Base-by-base conservation (phyloP, 2,329 filamentous ascomycete species). In the Alternaria tenuissima region DNA sequence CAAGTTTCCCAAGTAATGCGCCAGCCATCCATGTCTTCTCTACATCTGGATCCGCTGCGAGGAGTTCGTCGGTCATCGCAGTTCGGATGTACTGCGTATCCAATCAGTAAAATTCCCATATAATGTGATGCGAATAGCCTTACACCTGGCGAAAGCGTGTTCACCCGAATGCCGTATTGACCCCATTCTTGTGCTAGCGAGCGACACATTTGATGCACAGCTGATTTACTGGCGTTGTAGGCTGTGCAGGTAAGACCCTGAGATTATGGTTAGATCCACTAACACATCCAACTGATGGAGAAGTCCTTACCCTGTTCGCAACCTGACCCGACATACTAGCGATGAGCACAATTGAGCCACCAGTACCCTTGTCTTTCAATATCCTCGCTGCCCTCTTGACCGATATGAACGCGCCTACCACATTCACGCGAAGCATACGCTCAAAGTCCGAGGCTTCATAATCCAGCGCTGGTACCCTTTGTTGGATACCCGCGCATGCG, bases 281-380 rank as follows among this genome's bases (percentile, higher is more conserved):
- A 6, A 38, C 3, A 26, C 8, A 7, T 18, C 20, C 12, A 7
- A 2, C 30, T 2, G 16, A 22, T 7, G 9, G n/a, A 8, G 9
- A 26, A 7, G 16, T 26, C 11, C 53, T 14, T 42, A 65, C 62
- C 53, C 62, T 44, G 30, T 65, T 65, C n/a, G 62, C 62, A 30
- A 65, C 44, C 34, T 65, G 60, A 12, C 62, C 62, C 7, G 59
- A 62, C 62, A 64, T 64, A 26, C 54, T 59, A 5, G 62, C 62
- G 24, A 91, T 89, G 71, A 91, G 78, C 14, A 87, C 86, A 61
- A 91, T 86, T 72, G 87, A 90, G 0, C 89, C 88, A 6, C 81
- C 80, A 26, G 80, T 75, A 7, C 79, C 76, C 28, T 86, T 81
- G 52, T 84, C 83, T 22, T 88, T 81, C 85, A 91, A 88, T 76